Conservation (phyloP, 257 asterid species). For the Salvia rosmarinus region DNA sequence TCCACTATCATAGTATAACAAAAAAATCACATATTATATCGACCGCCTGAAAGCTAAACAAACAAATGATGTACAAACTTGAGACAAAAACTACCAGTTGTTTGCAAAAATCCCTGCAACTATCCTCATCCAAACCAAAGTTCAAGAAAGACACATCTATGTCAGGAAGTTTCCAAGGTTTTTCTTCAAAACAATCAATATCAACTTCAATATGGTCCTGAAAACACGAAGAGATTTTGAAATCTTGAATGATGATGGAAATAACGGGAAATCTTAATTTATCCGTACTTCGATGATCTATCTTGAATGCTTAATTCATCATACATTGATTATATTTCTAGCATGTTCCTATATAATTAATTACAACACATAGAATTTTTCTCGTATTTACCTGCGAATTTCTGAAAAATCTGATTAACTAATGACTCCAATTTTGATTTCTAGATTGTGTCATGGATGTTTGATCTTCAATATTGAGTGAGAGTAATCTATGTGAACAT, state of each 20-base stretch:
- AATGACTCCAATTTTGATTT: no score
- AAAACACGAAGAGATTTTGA: conserved; percentile 15
- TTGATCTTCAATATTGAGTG: no score
- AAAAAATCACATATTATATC: neutral
- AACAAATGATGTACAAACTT: neutral
- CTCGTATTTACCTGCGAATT: no score
- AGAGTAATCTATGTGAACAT: no score
- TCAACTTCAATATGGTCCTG: conserved; percentile 99
- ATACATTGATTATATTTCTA: no score
- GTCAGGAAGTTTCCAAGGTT: conserved; percentile 86
- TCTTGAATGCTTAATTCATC: no score
- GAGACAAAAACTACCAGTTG: conserved; percentile 59
- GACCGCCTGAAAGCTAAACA: neutral
- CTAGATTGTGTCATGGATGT: no score
- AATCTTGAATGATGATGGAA: neutral
- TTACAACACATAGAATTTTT: no score
- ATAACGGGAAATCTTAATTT: no score
- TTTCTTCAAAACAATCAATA: conserved; percentile 90
- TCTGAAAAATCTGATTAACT: no score
- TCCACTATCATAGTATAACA: conserved; percentile 11
- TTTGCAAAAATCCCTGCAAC: conserved; percentile 93
- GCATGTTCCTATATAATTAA: no score
- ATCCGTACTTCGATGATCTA: no score
- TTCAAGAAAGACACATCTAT: conserved; percentile 81
- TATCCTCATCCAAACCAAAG: conserved; percentile 84